phyloP scores from a whole-genome alignment of 495 filamentous ascomycete genomes.

The Tuber magnatum region DNA sequence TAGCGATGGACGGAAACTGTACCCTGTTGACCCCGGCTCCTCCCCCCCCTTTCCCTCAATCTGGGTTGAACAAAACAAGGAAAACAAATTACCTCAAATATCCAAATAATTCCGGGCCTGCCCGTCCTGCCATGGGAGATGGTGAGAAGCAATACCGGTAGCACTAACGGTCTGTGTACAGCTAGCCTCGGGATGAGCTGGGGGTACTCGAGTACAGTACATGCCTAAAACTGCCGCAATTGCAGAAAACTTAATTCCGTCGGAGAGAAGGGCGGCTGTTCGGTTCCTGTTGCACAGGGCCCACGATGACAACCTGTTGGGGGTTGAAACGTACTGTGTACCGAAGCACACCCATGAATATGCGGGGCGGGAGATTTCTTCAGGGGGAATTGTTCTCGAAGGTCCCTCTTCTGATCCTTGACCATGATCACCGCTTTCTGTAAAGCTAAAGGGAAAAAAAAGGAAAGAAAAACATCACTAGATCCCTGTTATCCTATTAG shows the following conservation, averaged over 20 bases:
- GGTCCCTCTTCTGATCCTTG: background rate
- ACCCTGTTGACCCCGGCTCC: no score
- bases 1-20: background rate
- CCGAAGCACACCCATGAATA: background rate
- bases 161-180: background rate
- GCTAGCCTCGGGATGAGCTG: background rate
- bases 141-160: background rate
- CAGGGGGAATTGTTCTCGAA: background rate
- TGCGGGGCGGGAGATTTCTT: constrained; percentile 2
- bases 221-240: background rate
- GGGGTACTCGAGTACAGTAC: background rate
- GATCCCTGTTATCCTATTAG: background rate
- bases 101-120: background rate
- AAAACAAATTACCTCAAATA: constrained; percentile 1
- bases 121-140: background rate
- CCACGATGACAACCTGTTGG: background rate
- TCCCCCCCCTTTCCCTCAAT: background rate
- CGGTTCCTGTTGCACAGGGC: background rate
- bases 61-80: background rate
- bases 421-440: background rate
- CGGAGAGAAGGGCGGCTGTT: background rate
- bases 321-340: background rate
- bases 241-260: background rate
- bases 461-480: background rate
- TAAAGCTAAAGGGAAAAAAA: background rate